Conservation (phyloP, 1,284 basidiomycete genomes). For the Cryptococcus sp. region DNA sequence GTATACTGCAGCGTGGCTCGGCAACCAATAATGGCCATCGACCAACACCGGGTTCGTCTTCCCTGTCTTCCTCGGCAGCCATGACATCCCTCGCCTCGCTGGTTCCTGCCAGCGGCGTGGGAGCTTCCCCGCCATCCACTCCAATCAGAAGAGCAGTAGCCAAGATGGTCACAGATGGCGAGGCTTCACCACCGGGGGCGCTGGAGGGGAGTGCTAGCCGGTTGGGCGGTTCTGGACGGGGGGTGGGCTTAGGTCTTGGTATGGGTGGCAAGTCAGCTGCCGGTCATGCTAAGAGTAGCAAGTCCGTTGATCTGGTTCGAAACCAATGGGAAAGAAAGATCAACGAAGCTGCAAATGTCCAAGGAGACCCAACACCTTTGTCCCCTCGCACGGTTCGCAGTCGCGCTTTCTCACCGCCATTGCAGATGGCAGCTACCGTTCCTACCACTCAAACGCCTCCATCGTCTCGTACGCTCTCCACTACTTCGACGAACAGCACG, state of each 20-base stretch:
- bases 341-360: constrained; percentile 20
- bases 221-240: constrained; percentile 21
- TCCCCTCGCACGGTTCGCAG: constrained; percentile 12
- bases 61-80: constrained; percentile 13
- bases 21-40: constrained; percentile 13
- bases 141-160: constrained; percentile 36
- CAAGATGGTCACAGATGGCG: constrained; percentile 25
- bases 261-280: constrained; percentile 17
- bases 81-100: constrained; percentile 25
- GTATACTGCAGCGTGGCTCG: constrained; percentile 30
- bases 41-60: constrained; percentile 10
- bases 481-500: neutral
- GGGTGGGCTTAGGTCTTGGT: constrained; percentile 23
- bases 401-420: constrained; percentile 12
- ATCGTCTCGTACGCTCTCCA: constrained; percentile 1
- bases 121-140: constrained; percentile 35
- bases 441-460: constrained; percentile 1
- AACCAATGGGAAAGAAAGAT: constrained; percentile 49
- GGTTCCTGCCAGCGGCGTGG: constrained; percentile 5
- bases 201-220: neutral
- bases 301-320: constrained; percentile 43
- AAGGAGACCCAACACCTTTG: constrained; percentile 1
- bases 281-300: constrained; percentile 22
- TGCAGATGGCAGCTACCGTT: constrained; percentile 3
- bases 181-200: constrained; percentile 6